Conservation (phyloP, 2,329 filamentous ascomycete species). For the Tolypocladium pustulatum region DNA sequence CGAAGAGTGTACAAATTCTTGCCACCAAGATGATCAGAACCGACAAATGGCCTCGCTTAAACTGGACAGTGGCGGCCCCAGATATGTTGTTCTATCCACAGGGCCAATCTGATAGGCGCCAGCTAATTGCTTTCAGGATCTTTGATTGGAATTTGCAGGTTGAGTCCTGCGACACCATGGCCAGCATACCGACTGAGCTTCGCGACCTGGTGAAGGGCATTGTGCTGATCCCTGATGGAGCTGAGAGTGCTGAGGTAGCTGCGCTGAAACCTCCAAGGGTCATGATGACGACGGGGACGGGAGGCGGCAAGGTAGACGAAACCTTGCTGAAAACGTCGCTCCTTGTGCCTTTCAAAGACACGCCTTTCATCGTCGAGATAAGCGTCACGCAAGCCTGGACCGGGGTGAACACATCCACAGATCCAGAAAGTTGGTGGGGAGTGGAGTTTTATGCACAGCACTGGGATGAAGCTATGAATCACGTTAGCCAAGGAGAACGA, state of each 20-base stretch:
- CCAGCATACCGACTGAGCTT: slow-evolving; percentile 9
- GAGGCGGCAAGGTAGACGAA: slow-evolving; percentile 3
- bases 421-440: slow-evolving; percentile 16
- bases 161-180: slow-evolving; percentile 11
- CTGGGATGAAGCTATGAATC: slow-evolving; percentile 26
- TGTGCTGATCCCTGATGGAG: slow-evolving; percentile 2
- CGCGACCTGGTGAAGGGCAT: slow-evolving; percentile 11
- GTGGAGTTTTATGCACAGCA: slow-evolving; percentile 21
- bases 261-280: not conserved
- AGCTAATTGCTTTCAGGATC: slow-evolving; percentile 8
- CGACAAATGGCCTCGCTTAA: slow-evolving; percentile 13
- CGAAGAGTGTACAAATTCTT: slow-evolving; percentile 9
- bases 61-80: slow-evolving; percentile 23
- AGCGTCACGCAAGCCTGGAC: slow-evolving; percentile 18
- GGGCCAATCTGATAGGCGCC: not conserved
- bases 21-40: slow-evolving; percentile 10
- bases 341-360: slow-evolving; percentile 17
- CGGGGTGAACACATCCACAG: slow-evolving; percentile 5
- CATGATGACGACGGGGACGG: not conserved
- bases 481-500: slow-evolving; percentile 9
- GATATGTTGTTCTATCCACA: slow-evolving; percentile 18
- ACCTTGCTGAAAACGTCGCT: slow-evolving; percentile 16
- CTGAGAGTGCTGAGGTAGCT: not conserved
- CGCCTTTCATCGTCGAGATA: slow-evolving; percentile 22
- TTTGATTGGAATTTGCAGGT: slow-evolving; percentile 25